Evolutionary conservation across 202 grass and related monocot species (phyloP).

Genomic region (Setaria viridis): DNA sequence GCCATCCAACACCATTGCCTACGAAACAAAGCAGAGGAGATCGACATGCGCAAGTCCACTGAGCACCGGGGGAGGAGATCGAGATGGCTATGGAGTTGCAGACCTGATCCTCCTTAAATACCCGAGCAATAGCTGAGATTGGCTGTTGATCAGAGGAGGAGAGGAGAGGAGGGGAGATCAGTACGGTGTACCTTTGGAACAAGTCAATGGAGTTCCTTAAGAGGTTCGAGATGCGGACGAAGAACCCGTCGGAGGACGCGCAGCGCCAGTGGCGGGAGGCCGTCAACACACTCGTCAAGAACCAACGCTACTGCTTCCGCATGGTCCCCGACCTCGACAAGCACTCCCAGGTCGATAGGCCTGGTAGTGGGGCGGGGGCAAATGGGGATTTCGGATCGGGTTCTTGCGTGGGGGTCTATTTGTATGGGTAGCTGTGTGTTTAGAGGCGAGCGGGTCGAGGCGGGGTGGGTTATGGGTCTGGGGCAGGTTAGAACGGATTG

Average conservation of each 20-base stretch:
- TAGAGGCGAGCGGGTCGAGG: too few relatives aligned
- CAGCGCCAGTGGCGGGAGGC: constrained; percentile 88
- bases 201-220: constrained; percentile 77
- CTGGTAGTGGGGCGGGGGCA: too few relatives aligned
- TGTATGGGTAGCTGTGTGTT: too few relatives aligned
- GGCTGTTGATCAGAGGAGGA: not conserved
- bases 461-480: too few relatives aligned
- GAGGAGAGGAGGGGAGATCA: not conserved
- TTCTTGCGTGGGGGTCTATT: too few relatives aligned
- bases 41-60: not conserved
- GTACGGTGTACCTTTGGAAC: constrained; percentile 57
- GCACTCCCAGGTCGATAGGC: constrained; percentile 41
- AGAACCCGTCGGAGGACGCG: constrained; percentile 88
- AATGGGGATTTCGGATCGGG: too few relatives aligned
- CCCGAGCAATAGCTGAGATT: not conserved
- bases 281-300: constrained; percentile 73
- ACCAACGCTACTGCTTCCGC: constrained; percentile 81
- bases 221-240: constrained; percentile 77
- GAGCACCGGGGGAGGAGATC: not conserved
- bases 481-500: too few relatives aligned
- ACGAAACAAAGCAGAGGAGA: not conserved
- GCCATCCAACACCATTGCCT: not conserved
- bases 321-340: constrained; percentile 89
- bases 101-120: not conserved
- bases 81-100: constrained; percentile 3